These are phyloP conservation scores for Colletotrichum spaethianum DNA, from an alignment of 2,329 filamentous ascomycete genomes.

Conservation along the genomic window DNA sequence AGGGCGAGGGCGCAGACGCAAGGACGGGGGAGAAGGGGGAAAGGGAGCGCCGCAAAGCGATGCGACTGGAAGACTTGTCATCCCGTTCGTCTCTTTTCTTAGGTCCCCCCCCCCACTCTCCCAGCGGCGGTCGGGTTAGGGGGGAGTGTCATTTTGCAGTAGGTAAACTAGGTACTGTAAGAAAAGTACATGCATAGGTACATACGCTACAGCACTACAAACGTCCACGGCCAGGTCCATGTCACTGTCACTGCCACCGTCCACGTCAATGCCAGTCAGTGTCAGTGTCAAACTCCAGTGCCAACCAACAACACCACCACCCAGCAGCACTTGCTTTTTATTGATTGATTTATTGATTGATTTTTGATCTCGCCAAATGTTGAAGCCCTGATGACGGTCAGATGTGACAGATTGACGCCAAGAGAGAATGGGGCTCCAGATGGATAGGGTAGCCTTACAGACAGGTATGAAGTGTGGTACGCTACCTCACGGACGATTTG, in stretches of 20 bases:
- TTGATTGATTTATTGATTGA: no score
- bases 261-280: slow-evolving; percentile 7
- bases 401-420: neutral
- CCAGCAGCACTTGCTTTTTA: neutral
- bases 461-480: neutral
- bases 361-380: neutral
- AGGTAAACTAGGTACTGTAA: neutral
- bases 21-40: neutral
- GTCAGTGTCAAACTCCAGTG: neutral
- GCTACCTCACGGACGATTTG: neutral
- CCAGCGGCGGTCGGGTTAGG: slow-evolving; percentile 21
- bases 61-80: slow-evolving; percentile 13
- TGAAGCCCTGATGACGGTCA: neutral
- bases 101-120: slow-evolving; percentile 5
- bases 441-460: neutral
- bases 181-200: neutral
- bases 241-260: neutral
- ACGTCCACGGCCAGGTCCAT: neutral
- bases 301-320: neutral
- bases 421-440: neutral
- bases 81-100: neutral
- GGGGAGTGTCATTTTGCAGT: slow-evolving; percentile 2
- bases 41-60: slow-evolving; percentile 6
- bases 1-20: neutral
- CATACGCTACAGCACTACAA: no score